These are phyloP conservation scores for Phaffia australis DNA, from an alignment of 768 basidiomycete genomes.

Conservation along the genomic window DNA sequence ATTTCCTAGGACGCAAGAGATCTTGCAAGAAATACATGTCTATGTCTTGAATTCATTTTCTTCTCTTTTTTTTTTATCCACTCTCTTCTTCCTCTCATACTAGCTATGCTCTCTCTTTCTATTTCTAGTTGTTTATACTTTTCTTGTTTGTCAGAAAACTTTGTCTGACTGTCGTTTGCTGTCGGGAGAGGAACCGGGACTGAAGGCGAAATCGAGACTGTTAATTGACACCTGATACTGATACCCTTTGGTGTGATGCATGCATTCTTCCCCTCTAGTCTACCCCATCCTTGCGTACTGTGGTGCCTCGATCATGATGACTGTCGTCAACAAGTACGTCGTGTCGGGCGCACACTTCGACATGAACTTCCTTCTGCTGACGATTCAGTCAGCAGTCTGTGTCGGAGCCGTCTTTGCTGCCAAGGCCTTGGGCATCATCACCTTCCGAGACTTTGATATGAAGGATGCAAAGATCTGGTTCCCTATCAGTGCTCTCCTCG, in stretches of 20 bases:
- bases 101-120: background rate
- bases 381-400: slow-evolving; percentile 83
- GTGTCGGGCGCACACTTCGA: slow-evolving; percentile 87
- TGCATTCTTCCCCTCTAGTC: slow-evolving; percentile 41
- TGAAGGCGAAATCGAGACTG: background rate
- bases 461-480: slow-evolving; percentile 87
- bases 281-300: slow-evolving; percentile 82
- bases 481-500: slow-evolving; percentile 83
- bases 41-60: no score
- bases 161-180: slow-evolving; percentile 34
- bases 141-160: background rate
- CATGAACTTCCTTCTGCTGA: slow-evolving; percentile 91
- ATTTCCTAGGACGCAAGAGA: no score
- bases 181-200: background rate
- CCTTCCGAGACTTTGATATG: slow-evolving; percentile 69
- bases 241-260: background rate
- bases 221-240: background rate
- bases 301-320: slow-evolving; percentile 88
- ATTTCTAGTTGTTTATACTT: background rate
- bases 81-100: background rate
- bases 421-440: slow-evolving; percentile 46
- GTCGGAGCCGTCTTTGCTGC: slow-evolving; percentile 54
- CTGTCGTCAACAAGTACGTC: slow-evolving; percentile 94
- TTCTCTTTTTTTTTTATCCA: background rate
- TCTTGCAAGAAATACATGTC: no score